These are phyloP conservation scores for Pholiota adiposa DNA, from an alignment of 1,284 basidiomycete species.

Conservation along the genomic window DNA sequence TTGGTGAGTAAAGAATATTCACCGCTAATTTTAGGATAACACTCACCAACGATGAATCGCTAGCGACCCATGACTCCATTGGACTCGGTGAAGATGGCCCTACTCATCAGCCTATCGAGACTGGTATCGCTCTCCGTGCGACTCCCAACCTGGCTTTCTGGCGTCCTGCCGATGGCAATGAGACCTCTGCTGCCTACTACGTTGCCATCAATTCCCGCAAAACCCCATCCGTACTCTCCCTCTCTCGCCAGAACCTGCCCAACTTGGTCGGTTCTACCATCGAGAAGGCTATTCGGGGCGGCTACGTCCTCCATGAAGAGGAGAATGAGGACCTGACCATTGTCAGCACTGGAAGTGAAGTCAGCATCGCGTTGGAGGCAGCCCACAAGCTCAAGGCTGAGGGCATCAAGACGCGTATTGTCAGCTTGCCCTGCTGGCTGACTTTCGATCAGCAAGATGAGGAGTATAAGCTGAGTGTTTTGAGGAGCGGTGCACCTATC, in stretches of 20 bases:
- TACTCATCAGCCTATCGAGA: constrained; percentile 95
- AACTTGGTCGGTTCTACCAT: constrained; percentile 90
- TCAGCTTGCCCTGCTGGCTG: constrained; percentile 89
- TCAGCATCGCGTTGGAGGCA: constrained; percentile 85
- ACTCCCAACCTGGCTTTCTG: constrained; percentile 91
- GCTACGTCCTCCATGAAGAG: constrained; percentile 88
- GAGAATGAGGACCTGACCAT: constrained; percentile 82
- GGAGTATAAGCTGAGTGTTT: constrained; percentile 83
- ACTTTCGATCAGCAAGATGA: constrained; percentile 86
- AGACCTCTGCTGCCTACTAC: constrained; percentile 90
- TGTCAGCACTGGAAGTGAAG: constrained; percentile 90
- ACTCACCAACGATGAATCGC: constrained; percentile 12
- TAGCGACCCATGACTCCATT: constrained; percentile 88
- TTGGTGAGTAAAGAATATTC: constrained; percentile 57
- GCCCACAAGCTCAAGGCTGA: constrained; percentile 75
- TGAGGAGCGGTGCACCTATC: constrained; percentile 89
- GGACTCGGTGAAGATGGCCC: constrained; percentile 96
- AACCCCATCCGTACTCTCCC: constrained; percentile 88
- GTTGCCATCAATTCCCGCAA: constrained; percentile 73
- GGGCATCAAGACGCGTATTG: constrained; percentile 83
- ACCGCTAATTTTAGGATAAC: constrained; percentile 1
- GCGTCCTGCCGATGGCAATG: constrained; percentile 94
- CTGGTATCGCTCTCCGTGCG: constrained; percentile 85
- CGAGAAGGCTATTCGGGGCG: constrained; percentile 84
- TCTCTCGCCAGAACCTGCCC: constrained; percentile 92